Evolutionary conservation across 1,284 basidiomycete genomes (phyloP), one percentile per base, ranked within the genome.

Genomic region (Irpex lacteus): DNA sequence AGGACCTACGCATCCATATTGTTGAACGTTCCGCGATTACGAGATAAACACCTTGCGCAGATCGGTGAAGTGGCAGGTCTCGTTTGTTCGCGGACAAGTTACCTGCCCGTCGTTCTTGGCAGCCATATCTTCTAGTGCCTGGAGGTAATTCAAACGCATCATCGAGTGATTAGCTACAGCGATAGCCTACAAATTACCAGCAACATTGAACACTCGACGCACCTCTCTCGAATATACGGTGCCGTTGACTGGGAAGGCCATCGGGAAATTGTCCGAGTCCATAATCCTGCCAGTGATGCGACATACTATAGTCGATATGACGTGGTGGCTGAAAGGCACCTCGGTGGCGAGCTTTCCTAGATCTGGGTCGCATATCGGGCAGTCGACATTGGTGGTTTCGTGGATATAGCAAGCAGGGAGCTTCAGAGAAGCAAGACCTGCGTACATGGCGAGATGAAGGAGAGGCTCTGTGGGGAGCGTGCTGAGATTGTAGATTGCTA

Each of bases 291-390:
- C 96, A 63, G 85, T 94, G 68, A 98, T 85, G 53, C 87, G 80
- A 74, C 98, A 99, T 9, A 99, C 96, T 63, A 99, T 92, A 0
- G 94, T 96, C 56, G 95, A 98, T 73, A 97, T 98, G 59, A 91
- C 88, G 74, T 98, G 96, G 77, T 98, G 96, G 67, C 91, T 94
- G 76, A 89, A 91, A 0, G 98, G 97, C 0, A 98, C 94, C 69
- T 96, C 92, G 63, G 84, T 81, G 4, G 92, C 95, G 5, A 99
- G 84, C 61, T 84, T 81, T 19, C 90, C 89, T 15, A 98, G 82
- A 11, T 89, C 86, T 2, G 84, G 74, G 68, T 94, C 91, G 76
- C 97, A 99, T 3, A 94, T 90, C 0, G 97, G 97, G 74, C 97
- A 99, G 74, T 98, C 93, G 21, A 90, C 81, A 72, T 96, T 96